Conservation (phyloP, 805 yeast species). For the Candida stauntonica region DNA sequence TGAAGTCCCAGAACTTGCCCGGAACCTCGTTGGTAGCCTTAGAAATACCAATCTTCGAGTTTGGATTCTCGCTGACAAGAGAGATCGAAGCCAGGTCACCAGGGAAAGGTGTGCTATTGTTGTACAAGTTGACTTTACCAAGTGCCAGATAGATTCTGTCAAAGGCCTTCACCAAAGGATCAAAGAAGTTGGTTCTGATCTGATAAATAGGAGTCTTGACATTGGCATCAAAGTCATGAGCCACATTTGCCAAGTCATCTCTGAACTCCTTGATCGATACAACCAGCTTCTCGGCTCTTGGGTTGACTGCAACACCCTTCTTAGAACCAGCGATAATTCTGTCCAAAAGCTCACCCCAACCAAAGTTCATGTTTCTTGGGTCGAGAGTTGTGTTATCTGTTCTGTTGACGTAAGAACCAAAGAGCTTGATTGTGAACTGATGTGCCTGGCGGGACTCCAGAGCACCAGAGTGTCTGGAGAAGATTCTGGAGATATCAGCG, state of each 20-base stretch:
- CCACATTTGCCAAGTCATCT: slow-evolving; percentile 34
- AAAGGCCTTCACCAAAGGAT: slow-evolving; percentile 53
- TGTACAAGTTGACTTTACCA: slow-evolving; percentile 41
- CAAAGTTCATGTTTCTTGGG: slow-evolving; percentile 47
- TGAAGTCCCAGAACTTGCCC: slow-evolving; percentile 58
- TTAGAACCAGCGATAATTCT: slow-evolving; percentile 72
- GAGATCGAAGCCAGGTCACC: slow-evolving; percentile 38
- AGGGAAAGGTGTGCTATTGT: slow-evolving; percentile 27
- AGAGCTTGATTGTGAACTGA: slow-evolving; percentile 66
- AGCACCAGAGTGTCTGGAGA: slow-evolving; percentile 60
- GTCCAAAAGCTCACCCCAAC: slow-evolving; percentile 87
- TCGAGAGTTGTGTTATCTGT: slow-evolving; percentile 31
- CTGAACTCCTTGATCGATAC: slow-evolving; percentile 72
- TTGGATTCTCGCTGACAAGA: slow-evolving; percentile 49
- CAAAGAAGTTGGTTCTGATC: slow-evolving; percentile 60
- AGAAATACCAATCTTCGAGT: slow-evolving; percentile 50
- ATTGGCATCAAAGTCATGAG: slow-evolving; percentile 31
- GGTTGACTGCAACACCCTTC: slow-evolving; percentile 75
- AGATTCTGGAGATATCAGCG: slow-evolving; percentile 75
- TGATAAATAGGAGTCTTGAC: slow-evolving; percentile 53
- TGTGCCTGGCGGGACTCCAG: slow-evolving; percentile 59
- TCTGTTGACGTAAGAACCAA: slow-evolving; percentile 57
- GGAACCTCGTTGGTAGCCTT: slow-evolving; percentile 61
- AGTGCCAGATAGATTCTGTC: slow-evolving; percentile 58
- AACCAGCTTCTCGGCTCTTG: slow-evolving; percentile 68